Conservation (phyloP, 1,284 basidiomycete genomes). For the Lentinus polychrous region DNA sequence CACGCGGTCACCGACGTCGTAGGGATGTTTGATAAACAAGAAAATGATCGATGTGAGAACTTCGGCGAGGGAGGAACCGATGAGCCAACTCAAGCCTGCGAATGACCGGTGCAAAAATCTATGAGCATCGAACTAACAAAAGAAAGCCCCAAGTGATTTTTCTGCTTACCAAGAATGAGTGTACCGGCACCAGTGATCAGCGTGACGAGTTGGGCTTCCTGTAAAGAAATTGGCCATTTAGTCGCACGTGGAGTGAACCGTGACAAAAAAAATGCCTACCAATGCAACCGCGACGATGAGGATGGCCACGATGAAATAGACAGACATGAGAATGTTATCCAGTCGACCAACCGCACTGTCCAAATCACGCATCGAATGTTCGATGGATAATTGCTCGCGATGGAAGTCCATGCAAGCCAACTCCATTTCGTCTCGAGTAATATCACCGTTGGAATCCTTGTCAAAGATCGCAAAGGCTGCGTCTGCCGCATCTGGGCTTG, state of each 20-base stretch:
- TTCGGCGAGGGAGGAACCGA: constrained; percentile 67
- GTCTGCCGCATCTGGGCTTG: constrained; percentile 58
- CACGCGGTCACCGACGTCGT: constrained; percentile 84
- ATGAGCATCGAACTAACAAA: neutral
- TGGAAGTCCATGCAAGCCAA: constrained; percentile 80
- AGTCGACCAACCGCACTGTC: constrained; percentile 83
- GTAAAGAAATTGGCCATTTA: constrained; percentile 8
- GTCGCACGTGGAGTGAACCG: constrained; percentile 28
- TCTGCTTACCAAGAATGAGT: constrained; percentile 60
- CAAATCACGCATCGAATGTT: constrained; percentile 85
- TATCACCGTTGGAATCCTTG: constrained; percentile 79
- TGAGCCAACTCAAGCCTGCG: constrained; percentile 80
- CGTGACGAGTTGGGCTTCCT: constrained; percentile 67
- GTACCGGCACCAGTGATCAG: constrained; percentile 80
- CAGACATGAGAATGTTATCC: constrained; percentile 67
- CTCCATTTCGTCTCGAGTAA: constrained; percentile 69
- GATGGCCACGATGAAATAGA: constrained; percentile 61
- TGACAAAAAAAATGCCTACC: constrained; percentile 28
- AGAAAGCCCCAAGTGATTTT: constrained; percentile 9
- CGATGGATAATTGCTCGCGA: constrained; percentile 78
- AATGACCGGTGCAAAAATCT: neutral
- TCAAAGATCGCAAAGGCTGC: constrained; percentile 74
- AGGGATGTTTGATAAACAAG: constrained; percentile 82
- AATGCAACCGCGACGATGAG: constrained; percentile 74
- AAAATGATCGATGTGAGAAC: constrained; percentile 78